Base-by-base conservation (phyloP, 208 protist genomes). In the Trypanosoma cruzi region DNA sequence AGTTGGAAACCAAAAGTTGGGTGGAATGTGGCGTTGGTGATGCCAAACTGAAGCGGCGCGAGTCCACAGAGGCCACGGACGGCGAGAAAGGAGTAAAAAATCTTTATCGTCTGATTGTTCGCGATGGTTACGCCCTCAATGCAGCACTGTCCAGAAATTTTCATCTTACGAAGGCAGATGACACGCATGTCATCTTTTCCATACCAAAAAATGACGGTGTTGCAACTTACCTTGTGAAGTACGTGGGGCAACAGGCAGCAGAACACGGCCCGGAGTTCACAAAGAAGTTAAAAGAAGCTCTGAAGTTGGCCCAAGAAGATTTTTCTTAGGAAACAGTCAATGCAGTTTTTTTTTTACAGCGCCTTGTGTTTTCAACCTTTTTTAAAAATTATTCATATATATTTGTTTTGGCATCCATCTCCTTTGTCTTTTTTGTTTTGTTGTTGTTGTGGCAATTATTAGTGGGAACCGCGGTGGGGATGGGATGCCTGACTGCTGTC, bases 71-170 rank as follows among this genome's bases (percentile, higher is more conserved):
- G 32, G 29, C 40, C 22, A 55, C 31, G 28, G 82, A 81, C 32
- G 63, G 66, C 18, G 49, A 55, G 50, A 61, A 78, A 40, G 64
- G 56, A 48, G 28, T 76, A 13, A 67, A 68, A 16, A 63, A 46
- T 53, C 48, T 54, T 36, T 85, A 95, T 64, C 89, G 89, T 29
- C 75, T 95, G 26, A 79, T 90, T 63, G 85, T 95, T 50, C 89
- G 89, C 29, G 85, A 90, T 73, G 89, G 89, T 57, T 92, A 92
- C 74, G 77, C 85, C 20, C 78, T 95, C 36, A 95, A 95, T 65
- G 72, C 73, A 4, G 59, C 64, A 20, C 52, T 92, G 13, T 70
- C 57, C 55, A 81, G 82, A 60, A 80, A 82, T 20, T 80, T 95
- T 44, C 36, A 76, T 14, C 53, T 95, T 0, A 76, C 57, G 37